phyloP scores from a whole-genome alignment of 129 eudicot species.

The Lactuca sativa region DNA sequence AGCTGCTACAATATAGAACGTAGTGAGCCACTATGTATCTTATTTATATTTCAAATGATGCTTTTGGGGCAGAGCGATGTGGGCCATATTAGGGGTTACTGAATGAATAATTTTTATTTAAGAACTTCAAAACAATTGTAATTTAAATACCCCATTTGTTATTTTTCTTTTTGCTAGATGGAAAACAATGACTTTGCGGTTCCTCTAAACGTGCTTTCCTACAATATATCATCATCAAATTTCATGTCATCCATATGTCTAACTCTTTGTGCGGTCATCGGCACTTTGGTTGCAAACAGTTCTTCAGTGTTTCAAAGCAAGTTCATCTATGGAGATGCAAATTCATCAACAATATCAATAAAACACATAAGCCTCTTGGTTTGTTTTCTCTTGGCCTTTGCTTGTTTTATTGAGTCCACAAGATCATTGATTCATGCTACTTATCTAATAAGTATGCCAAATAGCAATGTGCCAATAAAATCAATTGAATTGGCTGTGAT shows the following conservation, averaged over 20 bases:
- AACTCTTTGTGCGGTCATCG: constrained; percentile 61
- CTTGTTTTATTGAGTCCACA: constrained; percentile 62
- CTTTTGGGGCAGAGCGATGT: not conserved
- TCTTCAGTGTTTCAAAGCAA: constrained; percentile 40
- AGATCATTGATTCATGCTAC: constrained; percentile 60
- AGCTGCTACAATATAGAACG: no score
- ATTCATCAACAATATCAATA: constrained; percentile 45
- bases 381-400: constrained; percentile 62
- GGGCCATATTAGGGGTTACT: not conserved
- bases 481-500: constrained; percentile 51
- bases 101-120: no score
- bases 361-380: constrained; percentile 54
- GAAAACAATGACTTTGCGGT: constrained; percentile 23
- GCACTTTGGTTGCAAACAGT: constrained; percentile 55
- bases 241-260: constrained; percentile 54
- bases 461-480: constrained; percentile 30
- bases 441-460: constrained; percentile 54
- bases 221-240: constrained; percentile 53
- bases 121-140: no score
- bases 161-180: constrained; percentile 25
- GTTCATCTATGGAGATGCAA: constrained; percentile 53
- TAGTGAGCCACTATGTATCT: no score
- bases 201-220: constrained; percentile 51
- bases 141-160: not conserved
- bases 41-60: not conserved